Conservation (phyloP, 306 rosid species). For the Medicago lupulina region DNA sequence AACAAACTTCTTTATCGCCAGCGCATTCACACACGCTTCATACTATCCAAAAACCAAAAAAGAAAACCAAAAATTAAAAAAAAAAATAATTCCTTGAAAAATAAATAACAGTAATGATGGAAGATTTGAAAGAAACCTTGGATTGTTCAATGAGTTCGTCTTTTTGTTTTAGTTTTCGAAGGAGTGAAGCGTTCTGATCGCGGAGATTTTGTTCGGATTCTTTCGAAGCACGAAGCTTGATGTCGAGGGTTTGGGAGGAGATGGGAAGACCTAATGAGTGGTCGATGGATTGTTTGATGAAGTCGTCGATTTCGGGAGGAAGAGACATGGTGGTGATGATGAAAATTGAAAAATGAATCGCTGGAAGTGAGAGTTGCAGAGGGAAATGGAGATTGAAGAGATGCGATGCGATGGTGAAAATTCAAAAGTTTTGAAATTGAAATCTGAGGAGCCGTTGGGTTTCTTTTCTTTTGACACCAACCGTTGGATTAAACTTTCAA, state of each 20-base stretch:
- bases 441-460: neutral
- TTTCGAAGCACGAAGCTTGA: constrained; percentile 68
- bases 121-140: constrained; percentile 39
- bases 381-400: neutral
- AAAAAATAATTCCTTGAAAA: too few species aligned
- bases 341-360: neutral
- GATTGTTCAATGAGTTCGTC: constrained; percentile 59
- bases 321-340: constrained; percentile 56
- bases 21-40: constrained; percentile 76
- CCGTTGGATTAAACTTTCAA: neutral
- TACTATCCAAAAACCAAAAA: constrained; percentile 40
- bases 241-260: constrained; percentile 56
- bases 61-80: too few species aligned
- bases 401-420: neutral
- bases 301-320: constrained; percentile 63
- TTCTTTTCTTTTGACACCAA: neutral
- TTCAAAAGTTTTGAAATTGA: too few species aligned
- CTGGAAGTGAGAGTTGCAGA: neutral
- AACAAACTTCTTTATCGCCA: constrained; percentile 73
- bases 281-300: constrained; percentile 74
- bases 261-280: constrained; percentile 68
- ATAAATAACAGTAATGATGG: neutral
- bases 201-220: constrained; percentile 59
- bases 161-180: constrained; percentile 62
- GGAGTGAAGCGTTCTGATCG: constrained; percentile 44